Conservation (phyloP, 116 monocot species). For the Dioscorea cayenensis region DNA sequence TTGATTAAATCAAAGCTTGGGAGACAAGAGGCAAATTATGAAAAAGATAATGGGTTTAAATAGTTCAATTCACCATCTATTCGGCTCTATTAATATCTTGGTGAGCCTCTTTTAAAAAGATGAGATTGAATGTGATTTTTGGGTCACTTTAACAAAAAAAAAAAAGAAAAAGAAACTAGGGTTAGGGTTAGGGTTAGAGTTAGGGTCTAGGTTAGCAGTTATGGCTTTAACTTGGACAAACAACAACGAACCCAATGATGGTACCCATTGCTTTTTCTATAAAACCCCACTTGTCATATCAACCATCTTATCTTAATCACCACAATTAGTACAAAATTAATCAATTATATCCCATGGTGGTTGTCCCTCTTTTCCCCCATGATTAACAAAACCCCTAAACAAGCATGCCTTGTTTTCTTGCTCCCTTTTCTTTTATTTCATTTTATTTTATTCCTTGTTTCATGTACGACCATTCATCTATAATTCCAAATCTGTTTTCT, state of each 20-base stretch:
- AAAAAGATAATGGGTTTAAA: neutral
- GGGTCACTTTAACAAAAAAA: neutral
- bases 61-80: too few relatives aligned
- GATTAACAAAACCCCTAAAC: too few relatives aligned
- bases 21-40: neutral
- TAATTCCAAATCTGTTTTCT: too few relatives aligned
- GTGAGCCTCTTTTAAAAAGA: too few relatives aligned
- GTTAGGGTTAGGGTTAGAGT: too few relatives aligned
- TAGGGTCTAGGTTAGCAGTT: neutral
- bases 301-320: neutral
- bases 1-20: too few relatives aligned
- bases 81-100: too few relatives aligned
- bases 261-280: neutral
- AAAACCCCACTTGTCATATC: neutral
- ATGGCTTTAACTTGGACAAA: neutral
- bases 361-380: too few relatives aligned
- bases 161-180: neutral
- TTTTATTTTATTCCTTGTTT: too few relatives aligned
- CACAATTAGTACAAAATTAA: neutral
- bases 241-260: slow-evolving; percentile 1
- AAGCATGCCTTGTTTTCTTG: too few relatives aligned
- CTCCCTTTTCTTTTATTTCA: too few relatives aligned
- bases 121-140: neutral
- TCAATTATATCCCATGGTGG: neutral
- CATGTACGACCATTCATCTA: too few relatives aligned